Percentiles rank a stretch among this genome's conserved stretches.
These are phyloP conservation scores for Pyrenophora tritici-repentis DNA, from an alignment of 2,329 filamentous ascomycete genomes.

Conservation along the genomic window DNA sequence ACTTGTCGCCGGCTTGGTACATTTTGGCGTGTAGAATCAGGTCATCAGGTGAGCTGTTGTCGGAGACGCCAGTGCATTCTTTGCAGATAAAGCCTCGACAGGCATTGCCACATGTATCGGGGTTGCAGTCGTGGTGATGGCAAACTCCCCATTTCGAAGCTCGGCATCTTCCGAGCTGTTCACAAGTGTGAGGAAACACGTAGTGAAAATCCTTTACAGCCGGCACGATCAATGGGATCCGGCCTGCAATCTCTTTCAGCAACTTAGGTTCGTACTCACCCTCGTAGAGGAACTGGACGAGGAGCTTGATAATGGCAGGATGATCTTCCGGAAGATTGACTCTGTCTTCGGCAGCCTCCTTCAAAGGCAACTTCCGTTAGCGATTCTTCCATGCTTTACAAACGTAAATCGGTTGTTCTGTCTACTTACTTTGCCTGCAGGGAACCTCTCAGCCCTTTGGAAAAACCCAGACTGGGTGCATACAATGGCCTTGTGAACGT, in stretches of 20 bases:
- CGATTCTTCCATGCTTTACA: neutral
- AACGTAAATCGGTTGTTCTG: neutral
- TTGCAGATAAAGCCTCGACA: constrained; percentile 1
- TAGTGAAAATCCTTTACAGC: neutral
- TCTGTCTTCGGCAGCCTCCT: constrained; percentile 13
- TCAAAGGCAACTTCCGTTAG: neutral
- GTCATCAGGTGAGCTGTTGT: neutral
- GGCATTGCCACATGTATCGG: neutral
- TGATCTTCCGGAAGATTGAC: constrained; percentile 22
- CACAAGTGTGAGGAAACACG: neutral
- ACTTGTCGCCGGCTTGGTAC: constrained; percentile 19
- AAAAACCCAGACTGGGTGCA: neutral
- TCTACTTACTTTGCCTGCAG: neutral
- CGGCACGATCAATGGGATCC: neutral
- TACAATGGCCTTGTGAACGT: constrained; percentile 20
- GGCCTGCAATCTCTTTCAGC: neutral
- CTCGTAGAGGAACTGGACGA: constrained; percentile 29
- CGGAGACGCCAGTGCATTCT: neutral
- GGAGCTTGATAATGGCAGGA: constrained; percentile 7
- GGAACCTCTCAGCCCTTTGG: neutral
- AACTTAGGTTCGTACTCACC: constrained; percentile 12
- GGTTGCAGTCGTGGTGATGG: neutral
- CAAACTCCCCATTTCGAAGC: neutral
- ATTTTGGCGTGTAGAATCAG: constrained; percentile 2
- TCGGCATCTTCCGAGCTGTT: neutral